phyloP scores from a whole-genome alignment of 768 basidiomycete species.

The Amanita fuliginea region DNA sequence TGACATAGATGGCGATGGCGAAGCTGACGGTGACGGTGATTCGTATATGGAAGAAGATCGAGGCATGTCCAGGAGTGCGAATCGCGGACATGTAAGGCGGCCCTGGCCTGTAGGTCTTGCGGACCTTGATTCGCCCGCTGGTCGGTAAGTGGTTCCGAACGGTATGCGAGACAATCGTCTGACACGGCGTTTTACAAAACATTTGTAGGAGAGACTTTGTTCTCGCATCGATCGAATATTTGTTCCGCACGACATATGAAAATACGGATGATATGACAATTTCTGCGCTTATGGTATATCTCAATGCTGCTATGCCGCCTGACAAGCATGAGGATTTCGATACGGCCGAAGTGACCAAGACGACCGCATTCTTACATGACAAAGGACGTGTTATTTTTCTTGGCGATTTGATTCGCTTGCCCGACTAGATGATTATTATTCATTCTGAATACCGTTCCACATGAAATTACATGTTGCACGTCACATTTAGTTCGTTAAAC shows the following conservation, averaged over 20 bases:
- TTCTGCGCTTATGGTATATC: conserved; percentile 55
- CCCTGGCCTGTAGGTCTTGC: conserved; percentile 32
- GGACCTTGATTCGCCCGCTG: conserved; percentile 47
- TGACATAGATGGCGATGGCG: conserved; percentile 10
- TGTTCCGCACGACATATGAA: conserved; percentile 62
- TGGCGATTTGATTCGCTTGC: conserved; percentile 33
- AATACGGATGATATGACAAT: conserved; percentile 58
- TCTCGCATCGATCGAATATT: conserved; percentile 45
- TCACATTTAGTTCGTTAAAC: background rate
- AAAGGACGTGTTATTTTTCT: conserved; percentile 37
- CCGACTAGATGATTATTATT: conserved; percentile 12
- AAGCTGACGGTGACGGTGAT: conserved; percentile 16
- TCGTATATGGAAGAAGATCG: conserved; percentile 17
- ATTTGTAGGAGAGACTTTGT: conserved; percentile 48
- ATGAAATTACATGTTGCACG: conserved; percentile 1
- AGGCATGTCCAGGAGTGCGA: conserved; percentile 10
- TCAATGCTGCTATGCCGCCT: conserved; percentile 65
- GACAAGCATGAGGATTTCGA: conserved; percentile 81
- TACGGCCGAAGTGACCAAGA: conserved; percentile 54
- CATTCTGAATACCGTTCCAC: background rate
- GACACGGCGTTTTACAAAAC: background rate
- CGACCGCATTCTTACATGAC: conserved; percentile 34
- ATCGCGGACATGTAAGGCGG: conserved; percentile 13
- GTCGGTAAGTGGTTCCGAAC: conserved; percentile 36
- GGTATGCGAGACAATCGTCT: background rate